Base-by-base conservation (phyloP, 2,329 filamentous ascomycete genomes). In the Thelonectria rubi region DNA sequence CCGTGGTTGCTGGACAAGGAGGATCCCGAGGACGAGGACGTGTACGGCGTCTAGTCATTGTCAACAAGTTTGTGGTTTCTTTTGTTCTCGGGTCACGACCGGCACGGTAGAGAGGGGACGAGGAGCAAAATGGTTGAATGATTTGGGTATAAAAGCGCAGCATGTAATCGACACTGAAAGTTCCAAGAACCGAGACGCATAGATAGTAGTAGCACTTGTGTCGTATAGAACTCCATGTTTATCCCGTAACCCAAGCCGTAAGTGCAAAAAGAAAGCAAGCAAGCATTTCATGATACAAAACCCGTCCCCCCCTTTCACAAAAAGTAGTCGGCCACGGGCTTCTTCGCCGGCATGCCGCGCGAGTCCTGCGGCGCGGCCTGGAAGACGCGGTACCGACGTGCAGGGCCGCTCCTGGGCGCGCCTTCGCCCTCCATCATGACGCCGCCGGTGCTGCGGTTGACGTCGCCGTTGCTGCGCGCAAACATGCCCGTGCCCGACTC, bases 301-400 rank as follows among this genome's bases (percentile, higher is more conserved):
- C 53, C 55, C 50, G 43, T 37, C 34, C 34, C 48, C 49, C 50
- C 58, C 20, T 26, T 42, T 77, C 76, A 89, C 78, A 99, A 81
- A 78, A 99, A 99, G 81, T 98, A 99, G 79, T 98, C 94, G 14
- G 93, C 93, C 55, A 97, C 93, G 3, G 95, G 95, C 79, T 98
- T 98, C 86, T 99, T 99, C 3, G 95, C 95, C 61, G 95, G 95
- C 95, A 99, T 99, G 5, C 95, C 95, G 71, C 95, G 86, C 2
- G 91, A 93, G 77, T 98, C 95, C 80, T 99, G 95, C 54, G 95
- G 94, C 55, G 95, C 95, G 0, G 95, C 95, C 73, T 98, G 94
- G 75, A 99, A 99, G 10, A 99, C 94, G 37, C 94, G 84, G 79
- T 99, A 99, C 68, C 95, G 84, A 71, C 95, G 86, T 3, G 94